Base-by-base conservation (phyloP, 495 filamentous ascomycete genomes). In the Xylaria venustula region DNA sequence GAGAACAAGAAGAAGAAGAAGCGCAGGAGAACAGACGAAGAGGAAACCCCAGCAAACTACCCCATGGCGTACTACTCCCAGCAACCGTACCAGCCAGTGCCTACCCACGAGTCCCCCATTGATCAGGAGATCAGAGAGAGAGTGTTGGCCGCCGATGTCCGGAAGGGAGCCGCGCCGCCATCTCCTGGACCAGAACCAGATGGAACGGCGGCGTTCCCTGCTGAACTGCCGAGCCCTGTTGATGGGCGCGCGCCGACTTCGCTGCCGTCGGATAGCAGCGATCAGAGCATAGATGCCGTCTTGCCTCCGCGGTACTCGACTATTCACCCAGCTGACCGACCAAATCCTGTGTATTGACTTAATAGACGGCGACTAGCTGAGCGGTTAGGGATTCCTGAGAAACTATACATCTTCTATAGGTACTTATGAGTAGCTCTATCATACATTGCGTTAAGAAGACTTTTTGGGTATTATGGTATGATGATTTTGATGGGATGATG, bases 221-320 rank as follows among this genome's bases (percentile, higher is more conserved):
- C 46, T 15, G 56, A 59, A n/a, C 42, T 59, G 22, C 32, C 56
- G 44, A 59, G 56, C 15, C 56, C 56, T 1, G 23, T 59, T 23
- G 30, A 53, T 15, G 46, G 26, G 3, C 23, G 46, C 3, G 23
- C 5, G 11, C 9, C 47, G 22, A 28, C 5, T 32, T 23, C 47
- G 5, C 5, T 11, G 30, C 30, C 30, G 30, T 11, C 11, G 5
- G 30, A 34, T 34, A 5, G 11, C 30, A 11, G 30, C n/a, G n/a
- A n/a, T n/a, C n/a, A n/a, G n/a, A n/a, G n/a, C n/a, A n/a, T n/a
- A n/a, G n/a, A n/a, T n/a, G n/a, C n/a, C n/a, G n/a, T n/a, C n/a
- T n/a, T n/a, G 11, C 30, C 30, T 5, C 30, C 30, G 30, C 30
- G 30, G 30, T 34, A 34, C 19, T 25, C 17, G 6, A 25, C 51